A percentile compares a stretch with the other conserved stretches of the same genome.
Evolutionary conservation across 2,329 filamentous ascomycete genomes (phyloP).

Genomic region (Cordyceps militaris): DNA sequence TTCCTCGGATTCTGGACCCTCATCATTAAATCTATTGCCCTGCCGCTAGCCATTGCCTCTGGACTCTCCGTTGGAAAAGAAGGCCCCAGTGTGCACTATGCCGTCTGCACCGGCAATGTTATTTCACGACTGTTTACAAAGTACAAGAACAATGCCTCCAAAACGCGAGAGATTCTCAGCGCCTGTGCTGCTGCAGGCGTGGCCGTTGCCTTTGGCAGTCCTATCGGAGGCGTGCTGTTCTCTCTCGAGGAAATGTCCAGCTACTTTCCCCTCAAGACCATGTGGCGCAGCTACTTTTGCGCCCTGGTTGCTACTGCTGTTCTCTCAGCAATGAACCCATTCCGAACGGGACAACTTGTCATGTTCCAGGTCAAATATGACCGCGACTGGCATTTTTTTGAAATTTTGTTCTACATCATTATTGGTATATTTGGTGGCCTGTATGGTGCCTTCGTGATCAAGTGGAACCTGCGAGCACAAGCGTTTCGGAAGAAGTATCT

Average conservation of each 20-base stretch:
- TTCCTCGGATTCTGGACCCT: conserved; percentile 90
- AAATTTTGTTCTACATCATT: conserved; percentile 84
- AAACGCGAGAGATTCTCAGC: conserved; percentile 90
- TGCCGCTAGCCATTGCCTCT: conserved; percentile 88
- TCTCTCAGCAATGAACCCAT: conserved; percentile 92
- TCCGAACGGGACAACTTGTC: conserved; percentile 92
- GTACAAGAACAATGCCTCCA: conserved; percentile 84
- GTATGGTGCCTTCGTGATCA: conserved; percentile 95
- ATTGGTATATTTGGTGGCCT: conserved; percentile 90
- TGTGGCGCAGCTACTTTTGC: conserved; percentile 98
- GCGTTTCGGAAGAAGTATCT: conserved; percentile 93
- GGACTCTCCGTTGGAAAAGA: conserved; percentile 95
- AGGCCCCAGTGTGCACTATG: conserved; percentile 97
- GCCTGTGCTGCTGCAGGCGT: conserved; percentile 93
- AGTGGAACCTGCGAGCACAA: conserved; percentile 89
- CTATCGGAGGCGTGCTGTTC: conserved; percentile 93
- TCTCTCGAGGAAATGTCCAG: conserved; percentile 97
- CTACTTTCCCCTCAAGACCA: conserved; percentile 91
- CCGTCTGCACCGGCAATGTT: conserved; percentile 94
- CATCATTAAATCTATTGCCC: conserved; percentile 84
- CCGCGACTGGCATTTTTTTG: conserved; percentile 96
- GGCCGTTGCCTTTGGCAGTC: conserved; percentile 92
- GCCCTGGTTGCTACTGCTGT: conserved; percentile 91
- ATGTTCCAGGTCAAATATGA: conserved; percentile 99
- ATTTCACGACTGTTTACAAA: conserved; percentile 90